A percentile compares a stretch with the other conserved stretches of the same genome.
Evolutionary conservation across 768 basidiomycete species (phyloP).

Genomic region (Amanita pallidorosea): DNA sequence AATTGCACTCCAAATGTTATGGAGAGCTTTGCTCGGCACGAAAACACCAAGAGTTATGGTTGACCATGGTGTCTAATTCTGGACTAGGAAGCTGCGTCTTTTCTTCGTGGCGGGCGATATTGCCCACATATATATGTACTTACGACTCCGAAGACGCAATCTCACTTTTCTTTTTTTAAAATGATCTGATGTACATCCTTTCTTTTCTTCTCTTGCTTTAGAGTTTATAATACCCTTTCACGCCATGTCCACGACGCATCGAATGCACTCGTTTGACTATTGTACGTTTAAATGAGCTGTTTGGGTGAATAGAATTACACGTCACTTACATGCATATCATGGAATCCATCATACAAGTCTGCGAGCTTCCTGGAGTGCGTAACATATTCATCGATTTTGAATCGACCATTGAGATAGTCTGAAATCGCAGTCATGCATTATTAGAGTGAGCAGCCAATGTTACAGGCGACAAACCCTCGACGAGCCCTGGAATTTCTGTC

Average conservation of each 20-base stretch:
- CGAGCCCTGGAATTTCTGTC: constrained; percentile 88
- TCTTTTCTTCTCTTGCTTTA: not conserved
- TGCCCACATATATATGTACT: not conserved
- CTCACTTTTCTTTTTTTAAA: not conserved
- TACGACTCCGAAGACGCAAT: not conserved
- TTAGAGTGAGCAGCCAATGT: not conserved
- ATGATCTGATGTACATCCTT: not conserved
- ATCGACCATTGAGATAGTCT: constrained; percentile 75
- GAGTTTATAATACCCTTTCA: constrained; percentile 15
- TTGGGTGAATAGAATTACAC: not conserved
- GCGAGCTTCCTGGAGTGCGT: constrained; percentile 71
- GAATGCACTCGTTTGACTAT: constrained; percentile 68
- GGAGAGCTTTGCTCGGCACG: constrained; percentile 59
- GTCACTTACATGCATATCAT: constrained; percentile 88
- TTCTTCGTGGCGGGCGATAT: not conserved
- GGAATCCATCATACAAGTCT: constrained; percentile 82
- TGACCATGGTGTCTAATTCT: constrained; percentile 34
- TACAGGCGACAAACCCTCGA: constrained; percentile 50
- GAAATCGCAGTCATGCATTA: constrained; percentile 7
- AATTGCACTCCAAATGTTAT: constrained; percentile 53
- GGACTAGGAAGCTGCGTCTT: not conserved
- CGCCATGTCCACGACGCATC: constrained; percentile 90
- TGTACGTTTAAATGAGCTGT: not conserved
- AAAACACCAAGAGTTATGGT: constrained; percentile 33
- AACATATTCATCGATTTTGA: constrained; percentile 94